Conservation (phyloP, 148 eudicot species). For the Camellia lanceoleosa region DNA sequence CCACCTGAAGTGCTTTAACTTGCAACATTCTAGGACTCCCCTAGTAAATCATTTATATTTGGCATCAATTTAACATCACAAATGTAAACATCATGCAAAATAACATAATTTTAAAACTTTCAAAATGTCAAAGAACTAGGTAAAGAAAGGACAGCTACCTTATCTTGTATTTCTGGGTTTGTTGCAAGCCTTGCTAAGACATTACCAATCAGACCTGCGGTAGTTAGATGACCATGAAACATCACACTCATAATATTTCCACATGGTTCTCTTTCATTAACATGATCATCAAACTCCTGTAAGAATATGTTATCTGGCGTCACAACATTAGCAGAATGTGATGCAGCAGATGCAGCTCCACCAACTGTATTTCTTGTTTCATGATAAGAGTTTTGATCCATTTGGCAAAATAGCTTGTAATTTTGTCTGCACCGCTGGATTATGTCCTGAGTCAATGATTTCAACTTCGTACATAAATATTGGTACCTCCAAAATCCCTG, state of each 20-base stretch:
- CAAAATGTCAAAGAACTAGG: slow-evolving; percentile 5
- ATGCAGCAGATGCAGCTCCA: slow-evolving; percentile 2
- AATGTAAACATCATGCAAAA: not conserved
- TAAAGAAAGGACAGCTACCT: slow-evolving; percentile 26
- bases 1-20: not conserved
- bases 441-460: slow-evolving; percentile 45
- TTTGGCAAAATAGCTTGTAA: slow-evolving; percentile 24
- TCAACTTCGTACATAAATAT: slow-evolving; percentile 37
- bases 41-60: not conserved
- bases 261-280: slow-evolving; percentile 31
- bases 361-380: not conserved
- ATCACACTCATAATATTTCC: slow-evolving; percentile 47
- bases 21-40: not conserved
- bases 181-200: slow-evolving; percentile 42
- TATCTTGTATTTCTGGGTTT: slow-evolving; percentile 45
- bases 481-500: slow-evolving; percentile 48
- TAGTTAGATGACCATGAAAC: slow-evolving; percentile 61
- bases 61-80: not conserved
- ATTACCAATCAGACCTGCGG: slow-evolving; percentile 42
- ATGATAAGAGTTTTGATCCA: not conserved
- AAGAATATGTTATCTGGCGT: not conserved
- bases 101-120: not conserved
- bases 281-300: slow-evolving; percentile 25
- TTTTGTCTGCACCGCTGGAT: slow-evolving; percentile 36
- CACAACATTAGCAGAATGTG: not conserved